A percentile compares a stretch with the other conserved stretches of the same genome.
Evolutionary conservation across 805 yeast species (phyloP).

Genomic region (Nadsonia fulvescens): DNA sequence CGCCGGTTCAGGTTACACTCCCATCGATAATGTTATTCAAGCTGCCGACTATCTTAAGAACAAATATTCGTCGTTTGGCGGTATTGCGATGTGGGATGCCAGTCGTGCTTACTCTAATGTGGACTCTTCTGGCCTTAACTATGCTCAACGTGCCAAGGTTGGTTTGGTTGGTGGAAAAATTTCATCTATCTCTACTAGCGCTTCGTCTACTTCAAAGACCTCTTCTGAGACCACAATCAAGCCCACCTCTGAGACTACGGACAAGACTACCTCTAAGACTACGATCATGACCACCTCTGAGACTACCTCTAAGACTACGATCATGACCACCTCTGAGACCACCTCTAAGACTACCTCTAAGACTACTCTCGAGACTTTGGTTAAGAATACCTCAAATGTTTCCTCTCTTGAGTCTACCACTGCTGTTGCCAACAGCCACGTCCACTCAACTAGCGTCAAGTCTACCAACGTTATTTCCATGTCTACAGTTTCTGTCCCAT

Average conservation of each 20-base stretch:
- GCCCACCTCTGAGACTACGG: slow-evolving; percentile 10
- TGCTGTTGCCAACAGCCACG: too few relatives aligned
- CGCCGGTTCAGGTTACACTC: slow-evolving; percentile 40
- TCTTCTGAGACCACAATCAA: too few relatives aligned
- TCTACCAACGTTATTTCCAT: background rate
- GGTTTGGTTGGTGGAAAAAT: slow-evolving; percentile 16
- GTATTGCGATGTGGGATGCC: slow-evolving; percentile 79
- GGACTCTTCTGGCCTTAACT: slow-evolving; percentile 23
- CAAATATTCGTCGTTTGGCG: slow-evolving; percentile 28
- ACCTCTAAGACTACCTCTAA: too few relatives aligned
- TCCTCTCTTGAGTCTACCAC: slow-evolving; percentile 1
- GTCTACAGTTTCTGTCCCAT: too few relatives aligned
- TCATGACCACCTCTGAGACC: slow-evolving; percentile 1
- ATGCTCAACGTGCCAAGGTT: slow-evolving; percentile 28
- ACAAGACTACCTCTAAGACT: background rate
- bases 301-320: too few relatives aligned
- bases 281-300: slow-evolving; percentile 11
- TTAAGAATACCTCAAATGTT: background rate
- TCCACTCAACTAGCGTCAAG: too few relatives aligned
- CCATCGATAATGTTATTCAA: slow-evolving; percentile 15
- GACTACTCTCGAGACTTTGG: slow-evolving; percentile 1
- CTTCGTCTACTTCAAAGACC: slow-evolving; percentile 8
- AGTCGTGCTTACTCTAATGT: slow-evolving; percentile 35
- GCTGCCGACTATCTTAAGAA: slow-evolving; percentile 11
- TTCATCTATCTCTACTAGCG: slow-evolving; percentile 4